Evolutionary conservation across 2,329 filamentous ascomycete species (phyloP), one percentile per base, ranked within the genome.

Genomic region (Penicillium capsulatum): DNA sequence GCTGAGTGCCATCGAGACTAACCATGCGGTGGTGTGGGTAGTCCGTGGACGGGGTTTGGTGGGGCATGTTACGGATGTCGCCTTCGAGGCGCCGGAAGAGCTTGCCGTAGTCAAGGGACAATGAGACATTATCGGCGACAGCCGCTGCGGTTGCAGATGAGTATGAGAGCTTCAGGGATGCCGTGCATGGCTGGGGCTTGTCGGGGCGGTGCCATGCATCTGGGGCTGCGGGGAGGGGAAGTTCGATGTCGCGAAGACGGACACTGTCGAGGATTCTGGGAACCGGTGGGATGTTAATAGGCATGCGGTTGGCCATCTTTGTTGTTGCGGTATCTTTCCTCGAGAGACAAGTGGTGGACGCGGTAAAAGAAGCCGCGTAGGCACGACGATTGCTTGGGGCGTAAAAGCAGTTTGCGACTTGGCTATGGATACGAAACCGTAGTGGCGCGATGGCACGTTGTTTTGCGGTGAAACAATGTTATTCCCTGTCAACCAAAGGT

Each of bases 101-200:
- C 44, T 68, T 70, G 24, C 70, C 69, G 51, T 74, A 74, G 48
- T 70, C 68, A 15, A 73, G 55, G 1, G 69, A 70, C 9, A 67
- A 54, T 9, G 61, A 64, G 38, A 73, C 66, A 43, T 72, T 63
- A 40, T 74, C 71, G 20, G 61, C 58, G 17, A 59, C 56, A 2
- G 67, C 67, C 6, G 70, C 66, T 2, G 61, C 58, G 22, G 69
- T 60, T 26, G 59, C 61, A 14, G 60, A 65, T 4, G 65, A 65
- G 42, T 69, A 67, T 11, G 66, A 65, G 30, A 73, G 53, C 28
- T 66, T 66, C 9, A 73, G 50, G 13, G 64, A 68, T 37, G 68
- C 60, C 8, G 60, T 62, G 43, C 67, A 65, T 29, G 71, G 71
- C 45, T 74, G 71, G 0, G 65, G 50, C 48, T 72, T 73, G 31